Base-by-base conservation (phyloP, 75 land plant genomes). In the Sequoia sempervirens region DNA sequence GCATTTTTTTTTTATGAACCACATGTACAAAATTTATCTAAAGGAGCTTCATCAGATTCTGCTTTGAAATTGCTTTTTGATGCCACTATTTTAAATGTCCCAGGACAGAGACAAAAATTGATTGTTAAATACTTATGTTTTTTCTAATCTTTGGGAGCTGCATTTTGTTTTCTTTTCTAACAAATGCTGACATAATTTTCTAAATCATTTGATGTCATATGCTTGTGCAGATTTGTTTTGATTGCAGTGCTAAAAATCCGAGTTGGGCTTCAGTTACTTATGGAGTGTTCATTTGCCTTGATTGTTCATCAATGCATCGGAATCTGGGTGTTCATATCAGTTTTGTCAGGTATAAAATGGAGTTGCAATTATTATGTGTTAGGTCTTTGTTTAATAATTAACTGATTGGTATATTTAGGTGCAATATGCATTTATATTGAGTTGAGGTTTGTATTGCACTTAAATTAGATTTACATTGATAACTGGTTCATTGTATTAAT, bases 281-380 rank as follows among this genome's bases (percentile, higher is more conserved):
- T 82, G 91, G 91, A 76, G 91, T 90, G 5, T 90, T 90, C 38
- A 86, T 90, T 32, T 90, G 91, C 76, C 88, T 90, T 37, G 91
- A 90, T 83, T 90, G 91, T 58, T 90, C 91, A 41, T 88, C 90
- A 30, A 78, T 90, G 38, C 91, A 90, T 78, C 90, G 91, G 50
- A 90, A 91, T 84, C 91, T 90, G 83, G 91, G 91, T 80, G 91
- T 90, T 58, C 91, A 90, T 70, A 85, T 90, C 82, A 89, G 88
- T 84, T 90, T 90, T 82, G 91, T 90, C 74, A 89, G 91, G 91
- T 90, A 81, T 45, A 30, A 70, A 70, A 70, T 10, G 8, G 73
- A 32, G 36, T 61, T 70, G 73, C 12, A 70, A 13, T 70, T 70
- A 70, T 32, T 2, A 28, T 70, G 12, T 70, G 2, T 30, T 70